Conservation (phyloP, 805 yeast species). For the Metschnikowia similis region DNA sequence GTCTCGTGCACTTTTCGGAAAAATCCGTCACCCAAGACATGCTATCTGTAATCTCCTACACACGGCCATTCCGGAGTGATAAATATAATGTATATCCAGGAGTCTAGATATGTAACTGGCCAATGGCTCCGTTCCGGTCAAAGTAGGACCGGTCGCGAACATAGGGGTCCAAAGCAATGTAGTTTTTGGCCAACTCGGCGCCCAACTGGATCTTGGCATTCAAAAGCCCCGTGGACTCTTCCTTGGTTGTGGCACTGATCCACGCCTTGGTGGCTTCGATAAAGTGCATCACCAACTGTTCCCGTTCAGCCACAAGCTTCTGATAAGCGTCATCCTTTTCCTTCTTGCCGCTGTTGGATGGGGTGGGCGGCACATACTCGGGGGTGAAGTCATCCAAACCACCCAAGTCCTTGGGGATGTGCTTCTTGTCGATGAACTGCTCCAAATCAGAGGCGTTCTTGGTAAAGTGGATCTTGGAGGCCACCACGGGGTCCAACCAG, state of each 20-base stretch:
- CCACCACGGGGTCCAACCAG: conserved; percentile 97
- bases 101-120: conserved; percentile 6
- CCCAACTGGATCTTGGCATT: conserved; percentile 53
- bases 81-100: background rate
- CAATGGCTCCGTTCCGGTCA: conserved; percentile 17
- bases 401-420: conserved; percentile 69
- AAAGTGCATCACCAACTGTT: conserved; percentile 47
- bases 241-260: conserved; percentile 63
- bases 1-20: background rate
- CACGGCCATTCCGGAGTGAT: background rate
- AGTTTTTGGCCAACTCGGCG: conserved; percentile 54
- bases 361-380: conserved; percentile 61
- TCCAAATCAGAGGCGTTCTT: conserved; percentile 62
- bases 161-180: conserved; percentile 48
- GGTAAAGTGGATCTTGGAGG: conserved; percentile 83
- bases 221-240: conserved; percentile 45
- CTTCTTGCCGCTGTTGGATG: conserved; percentile 40
- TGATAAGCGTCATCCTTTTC: conserved; percentile 41
- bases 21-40: too few relatives aligned
- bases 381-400: conserved; percentile 62
- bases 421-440: conserved; percentile 52
- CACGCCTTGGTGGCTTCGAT: conserved; percentile 68
- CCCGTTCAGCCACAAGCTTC: conserved; percentile 49
- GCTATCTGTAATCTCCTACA: too few relatives aligned
- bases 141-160: conserved; percentile 15